Conservation (phyloP, 2,329 filamentous ascomycete genomes). For the Grosmannia penicillata region DNA sequence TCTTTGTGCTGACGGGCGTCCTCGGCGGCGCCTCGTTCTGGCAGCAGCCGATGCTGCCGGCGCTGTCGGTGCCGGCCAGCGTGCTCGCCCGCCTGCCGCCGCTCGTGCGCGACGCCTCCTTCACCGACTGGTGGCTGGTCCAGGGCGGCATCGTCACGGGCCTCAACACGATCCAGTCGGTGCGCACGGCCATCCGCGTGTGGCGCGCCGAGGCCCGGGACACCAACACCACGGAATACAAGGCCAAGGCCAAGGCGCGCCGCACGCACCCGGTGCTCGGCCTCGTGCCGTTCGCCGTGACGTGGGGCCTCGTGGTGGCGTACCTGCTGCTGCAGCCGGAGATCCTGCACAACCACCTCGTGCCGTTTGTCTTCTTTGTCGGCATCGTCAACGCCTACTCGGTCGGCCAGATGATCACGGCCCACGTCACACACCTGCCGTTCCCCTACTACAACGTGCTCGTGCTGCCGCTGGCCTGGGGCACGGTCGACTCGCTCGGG, state of each 20-base stretch:
- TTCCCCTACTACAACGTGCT: conserved; percentile 91
- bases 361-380: conserved; percentile 81
- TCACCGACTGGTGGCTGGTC: conserved; percentile 85
- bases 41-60: conserved; percentile 66
- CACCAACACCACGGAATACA: conserved; percentile 5
- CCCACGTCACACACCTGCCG: conserved; percentile 71
- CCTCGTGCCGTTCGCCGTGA: conserved; percentile 63
- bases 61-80: conserved; percentile 51
- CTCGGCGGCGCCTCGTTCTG: conserved; percentile 86
- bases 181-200: conserved; percentile 70
- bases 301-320: conserved; percentile 61
- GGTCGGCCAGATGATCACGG: conserved; percentile 90
- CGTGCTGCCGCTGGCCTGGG: conserved; percentile 60
- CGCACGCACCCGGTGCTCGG: conserved; percentile 64
- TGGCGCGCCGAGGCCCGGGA: too few relatives aligned
- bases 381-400: conserved; percentile 89
- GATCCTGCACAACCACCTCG: conserved; percentile 68
- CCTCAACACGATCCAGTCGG: conserved; percentile 69
- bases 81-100: conserved; percentile 55
- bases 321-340: conserved; percentile 78
- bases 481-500: conserved; percentile 67
- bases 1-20: conserved; percentile 73
- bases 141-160: conserved; percentile 72
- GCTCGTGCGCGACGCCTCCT: conserved; percentile 63
- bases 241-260: conserved; percentile 7